Conservation (phyloP, 2,329 filamentous ascomycete genomes). For the Gremmenia infestans region DNA sequence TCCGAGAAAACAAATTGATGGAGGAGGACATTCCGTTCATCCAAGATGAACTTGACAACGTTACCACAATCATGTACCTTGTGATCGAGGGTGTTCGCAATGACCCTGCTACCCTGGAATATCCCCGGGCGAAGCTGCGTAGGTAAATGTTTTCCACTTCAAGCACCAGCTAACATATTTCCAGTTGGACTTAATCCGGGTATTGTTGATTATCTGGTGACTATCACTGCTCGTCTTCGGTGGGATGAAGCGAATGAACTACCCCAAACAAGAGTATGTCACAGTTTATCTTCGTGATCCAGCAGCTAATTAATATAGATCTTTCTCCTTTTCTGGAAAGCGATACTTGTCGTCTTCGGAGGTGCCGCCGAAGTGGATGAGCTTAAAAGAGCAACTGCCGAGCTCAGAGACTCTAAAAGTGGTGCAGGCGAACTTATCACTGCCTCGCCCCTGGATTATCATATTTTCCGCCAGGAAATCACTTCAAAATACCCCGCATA, state of each 20-base stretch:
- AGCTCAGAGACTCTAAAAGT: constrained; percentile 40
- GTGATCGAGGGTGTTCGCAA: constrained; percentile 52
- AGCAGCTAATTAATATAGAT: constrained; percentile 45
- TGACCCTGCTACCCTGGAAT: constrained; percentile 43
- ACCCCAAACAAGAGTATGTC: constrained; percentile 58
- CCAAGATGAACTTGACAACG: constrained; percentile 56
- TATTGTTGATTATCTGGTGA: constrained; percentile 67
- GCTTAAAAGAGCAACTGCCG: constrained; percentile 67
- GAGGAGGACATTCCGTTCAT: constrained; percentile 32
- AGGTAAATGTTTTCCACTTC: constrained; percentile 30
- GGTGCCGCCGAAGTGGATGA: constrained; percentile 67
- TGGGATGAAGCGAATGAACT: constrained; percentile 65
- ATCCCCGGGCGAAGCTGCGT: constrained; percentile 41
- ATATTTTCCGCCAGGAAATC: constrained; percentile 93
- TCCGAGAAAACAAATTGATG: constrained; percentile 25
- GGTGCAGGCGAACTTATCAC: constrained; percentile 68
- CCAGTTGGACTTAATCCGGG: constrained; percentile 56
- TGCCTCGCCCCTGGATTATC: constrained; percentile 91
- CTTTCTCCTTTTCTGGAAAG: constrained; percentile 87
- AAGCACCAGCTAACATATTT: constrained; percentile 19
- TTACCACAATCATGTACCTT: constrained; percentile 60
- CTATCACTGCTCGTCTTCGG: constrained; percentile 61
- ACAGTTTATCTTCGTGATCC: constrained; percentile 4
- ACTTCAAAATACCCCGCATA: constrained; percentile 98
- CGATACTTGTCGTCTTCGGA: constrained; percentile 79